Evolutionary conservation across 1,139 yeast genomes (phyloP).

Genomic region (Geotrichum reessii): DNA sequence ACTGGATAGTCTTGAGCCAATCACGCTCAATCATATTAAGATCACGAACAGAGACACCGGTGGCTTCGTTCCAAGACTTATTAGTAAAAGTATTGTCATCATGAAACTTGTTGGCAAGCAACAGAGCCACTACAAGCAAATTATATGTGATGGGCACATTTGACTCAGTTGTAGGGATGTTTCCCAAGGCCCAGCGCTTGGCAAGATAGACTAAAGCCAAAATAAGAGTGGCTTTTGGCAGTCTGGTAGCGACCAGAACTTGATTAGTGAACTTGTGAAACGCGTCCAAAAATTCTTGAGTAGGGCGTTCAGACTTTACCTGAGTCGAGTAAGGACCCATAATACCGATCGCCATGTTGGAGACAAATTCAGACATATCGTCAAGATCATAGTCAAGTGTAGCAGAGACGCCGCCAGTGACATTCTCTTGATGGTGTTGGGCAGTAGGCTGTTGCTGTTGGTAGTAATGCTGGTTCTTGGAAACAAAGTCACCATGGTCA

Average conservation of each 20-base stretch:
- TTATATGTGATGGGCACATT: conserved; percentile 42
- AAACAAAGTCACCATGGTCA: conserved; percentile 21
- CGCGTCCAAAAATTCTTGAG: conserved; percentile 41
- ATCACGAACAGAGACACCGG: conserved; percentile 60
- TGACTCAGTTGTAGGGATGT: conserved; percentile 27
- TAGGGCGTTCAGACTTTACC: conserved; percentile 22
- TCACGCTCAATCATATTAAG: conserved; percentile 64
- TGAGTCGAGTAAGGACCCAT: conserved; percentile 33
- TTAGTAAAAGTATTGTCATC: conserved; percentile 96
- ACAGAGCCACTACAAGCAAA: conserved; percentile 61
- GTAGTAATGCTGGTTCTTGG: conserved; percentile 19
- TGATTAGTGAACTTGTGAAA: conserved; percentile 59
- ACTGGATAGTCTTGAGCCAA: conserved; percentile 52
- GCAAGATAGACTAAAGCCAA: conserved; percentile 71
- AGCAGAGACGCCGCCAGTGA: conserved; percentile 68
- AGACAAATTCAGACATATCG: conserved; percentile 69
- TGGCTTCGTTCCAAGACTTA: conserved; percentile 92
- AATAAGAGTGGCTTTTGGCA: conserved; percentile 75
- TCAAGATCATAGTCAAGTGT: conserved; percentile 73
- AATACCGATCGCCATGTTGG: conserved; percentile 61
- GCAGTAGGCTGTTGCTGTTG: conserved; percentile 23
- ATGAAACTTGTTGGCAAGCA: conserved; percentile 87
- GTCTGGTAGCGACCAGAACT: conserved; percentile 81
- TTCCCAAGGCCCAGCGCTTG: conserved; percentile 39
- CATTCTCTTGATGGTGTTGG: conserved; percentile 26